These are phyloP conservation scores for Hygrophila difformis DNA, from an alignment of 257 asterid genomes.

Conservation along the genomic window DNA sequence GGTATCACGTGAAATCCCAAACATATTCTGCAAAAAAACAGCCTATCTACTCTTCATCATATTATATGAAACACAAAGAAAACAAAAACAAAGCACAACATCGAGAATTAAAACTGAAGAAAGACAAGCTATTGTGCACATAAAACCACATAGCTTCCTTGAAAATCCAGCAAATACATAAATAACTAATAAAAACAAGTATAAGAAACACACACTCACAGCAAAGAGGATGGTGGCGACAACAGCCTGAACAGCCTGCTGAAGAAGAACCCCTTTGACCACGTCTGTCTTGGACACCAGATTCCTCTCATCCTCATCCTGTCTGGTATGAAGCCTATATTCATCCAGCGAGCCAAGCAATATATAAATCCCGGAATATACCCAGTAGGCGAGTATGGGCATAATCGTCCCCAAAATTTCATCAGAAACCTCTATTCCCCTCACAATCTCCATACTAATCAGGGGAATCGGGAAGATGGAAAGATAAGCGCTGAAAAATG, in stretches of 20 bases:
- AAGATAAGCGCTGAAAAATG: too few relatives aligned
- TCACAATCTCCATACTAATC: not conserved
- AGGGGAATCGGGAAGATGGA: too few relatives aligned
- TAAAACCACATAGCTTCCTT: too few relatives aligned
- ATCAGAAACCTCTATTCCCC: slow-evolving; percentile 31
- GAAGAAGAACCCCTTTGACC: slow-evolving; percentile 83
- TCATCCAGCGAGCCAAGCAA: slow-evolving; percentile 50
- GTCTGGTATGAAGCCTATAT: slow-evolving; percentile 68
- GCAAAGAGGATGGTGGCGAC: slow-evolving; percentile 76
- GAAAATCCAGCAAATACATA: not conserved
- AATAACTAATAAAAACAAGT: not conserved
- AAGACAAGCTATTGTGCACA: too few relatives aligned
- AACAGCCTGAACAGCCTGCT: slow-evolving; percentile 74
- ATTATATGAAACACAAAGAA: too few relatives aligned
- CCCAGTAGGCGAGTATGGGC: slow-evolving; percentile 76
- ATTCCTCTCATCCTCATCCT: slow-evolving; percentile 90
- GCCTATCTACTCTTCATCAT: too few relatives aligned
- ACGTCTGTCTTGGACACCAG: slow-evolving; percentile 64
- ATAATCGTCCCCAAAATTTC: slow-evolving; percentile 68
- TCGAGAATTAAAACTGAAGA: not conserved
- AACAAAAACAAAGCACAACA: too few relatives aligned
- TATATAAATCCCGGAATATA: slow-evolving; percentile 69
- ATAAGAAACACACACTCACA: slow-evolving; percentile 27
- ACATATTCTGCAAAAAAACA: too few relatives aligned
- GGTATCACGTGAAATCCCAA: too few relatives aligned